Conservation (phyloP, 2,329 filamentous ascomycete genomes). For the Colletotrichum gloeosporioides region DNA sequence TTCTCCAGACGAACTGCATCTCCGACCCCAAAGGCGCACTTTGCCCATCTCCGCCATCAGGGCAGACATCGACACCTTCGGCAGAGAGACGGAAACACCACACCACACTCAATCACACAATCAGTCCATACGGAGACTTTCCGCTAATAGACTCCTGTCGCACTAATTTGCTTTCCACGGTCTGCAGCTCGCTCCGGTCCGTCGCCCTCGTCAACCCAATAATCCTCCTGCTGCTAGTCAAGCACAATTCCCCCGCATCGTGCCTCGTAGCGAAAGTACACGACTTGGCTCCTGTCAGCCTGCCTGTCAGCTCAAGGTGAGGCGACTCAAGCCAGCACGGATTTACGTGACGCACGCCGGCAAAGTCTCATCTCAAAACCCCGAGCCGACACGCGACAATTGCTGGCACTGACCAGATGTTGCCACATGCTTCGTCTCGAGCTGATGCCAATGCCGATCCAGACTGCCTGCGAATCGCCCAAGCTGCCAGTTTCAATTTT, state of each 20-base stretch:
- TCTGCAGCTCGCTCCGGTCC: neutral
- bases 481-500: neutral
- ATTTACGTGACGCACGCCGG: neutral
- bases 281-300: neutral
- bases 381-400: neutral
- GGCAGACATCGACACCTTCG: neutral
- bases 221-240: neutral
- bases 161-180: neutral
- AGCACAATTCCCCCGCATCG: neutral
- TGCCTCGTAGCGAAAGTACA: neutral
- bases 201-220: neutral
- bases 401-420: neutral
- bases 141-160: neutral
- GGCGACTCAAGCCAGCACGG: neutral
- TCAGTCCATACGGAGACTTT: neutral
- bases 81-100: neutral
- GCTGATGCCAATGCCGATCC: neutral
- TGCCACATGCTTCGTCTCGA: conserved; percentile 1
- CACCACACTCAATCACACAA: neutral
- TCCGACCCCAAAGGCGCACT: neutral
- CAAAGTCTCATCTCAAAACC: neutral
- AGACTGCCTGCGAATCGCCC: too few relatives aligned
- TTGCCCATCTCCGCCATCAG: neutral
- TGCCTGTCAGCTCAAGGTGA: neutral
- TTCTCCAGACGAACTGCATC: conserved; percentile 2